These are phyloP conservation scores for Pythium vanterpoolii DNA, from an alignment of 352 stramenopile species.

Conservation along the genomic window DNA sequence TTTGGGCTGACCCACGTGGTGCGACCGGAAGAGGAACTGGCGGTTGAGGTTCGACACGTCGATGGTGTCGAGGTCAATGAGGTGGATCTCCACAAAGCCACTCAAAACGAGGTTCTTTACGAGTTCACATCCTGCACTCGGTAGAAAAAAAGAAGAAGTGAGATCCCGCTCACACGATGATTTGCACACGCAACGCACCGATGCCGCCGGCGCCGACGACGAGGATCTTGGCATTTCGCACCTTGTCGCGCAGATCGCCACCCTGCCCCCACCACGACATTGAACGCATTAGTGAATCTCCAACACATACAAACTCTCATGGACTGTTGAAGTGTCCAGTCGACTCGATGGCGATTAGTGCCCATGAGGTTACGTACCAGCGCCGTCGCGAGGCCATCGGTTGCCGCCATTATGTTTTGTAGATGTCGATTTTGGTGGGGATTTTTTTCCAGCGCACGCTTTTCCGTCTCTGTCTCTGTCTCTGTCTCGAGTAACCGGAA, in stretches of 20 bases:
- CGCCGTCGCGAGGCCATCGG: conserved; percentile 26
- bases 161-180: background rate
- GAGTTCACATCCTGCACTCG: conserved; percentile 93
- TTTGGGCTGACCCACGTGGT: conserved; percentile 98
- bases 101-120: conserved; percentile 99
- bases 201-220: conserved; percentile 98
- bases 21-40: conserved; percentile 98
- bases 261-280: conserved; percentile 31
- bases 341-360: background rate
- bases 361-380: conserved; percentile 45
- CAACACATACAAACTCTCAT: background rate
- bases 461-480: too few species aligned
- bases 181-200: conserved; percentile 36
- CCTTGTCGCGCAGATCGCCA: conserved; percentile 52
- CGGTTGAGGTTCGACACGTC: conserved; percentile 99
- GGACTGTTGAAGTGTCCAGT: background rate
- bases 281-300: background rate
- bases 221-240: conserved; percentile 89
- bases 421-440: background rate
- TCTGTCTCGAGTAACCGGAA: background rate
- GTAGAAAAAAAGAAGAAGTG: background rate
- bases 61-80: conserved; percentile 99
- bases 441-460: too few species aligned
- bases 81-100: conserved; percentile 90
- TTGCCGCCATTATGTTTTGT: conserved; percentile 23